Evolutionary conservation across 2,329 filamentous ascomycete genomes (phyloP), one percentile per base, ranked within the genome.

Genomic region (Purpureocillium lavendulum): DNA sequence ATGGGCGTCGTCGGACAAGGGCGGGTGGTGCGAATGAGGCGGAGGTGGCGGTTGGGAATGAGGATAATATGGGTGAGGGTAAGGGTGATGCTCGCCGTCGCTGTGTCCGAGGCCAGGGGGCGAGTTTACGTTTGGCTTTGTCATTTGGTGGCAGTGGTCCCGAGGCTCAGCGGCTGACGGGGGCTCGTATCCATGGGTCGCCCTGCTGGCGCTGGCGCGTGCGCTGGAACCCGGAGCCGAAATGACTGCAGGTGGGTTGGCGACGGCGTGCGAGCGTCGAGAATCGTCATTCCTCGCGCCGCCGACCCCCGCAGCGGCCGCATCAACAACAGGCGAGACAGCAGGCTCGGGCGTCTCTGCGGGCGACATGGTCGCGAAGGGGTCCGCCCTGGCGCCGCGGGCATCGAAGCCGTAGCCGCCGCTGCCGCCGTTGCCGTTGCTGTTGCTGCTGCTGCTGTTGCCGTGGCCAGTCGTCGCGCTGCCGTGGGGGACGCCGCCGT

Each of bases 341-440:
- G 21, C 18, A 16, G 38, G 35, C 17, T 45, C 45, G 10, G 45
- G 45, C 15, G 43, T 45, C 35, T 38, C 33, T 24, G 45, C 43
- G 12, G 43, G 45, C 17, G 45, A 46, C 41, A 43, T 36, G 32
- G 40, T 14, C 31, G 40, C 42, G 31, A 39, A 34, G 39, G 29
- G 38, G 36, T 37, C 31, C 31, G 40, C 30, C 21, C 21, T 10
- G 6, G 21, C 6, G 6, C 10, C 10, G 21, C 21, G 21, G 5
- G 21, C 21, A 30, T 30, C 29, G 29, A 7, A 6, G 29, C 11
- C n/a, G 29, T 12, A 7, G 11, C 29, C 29, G n/a, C 11, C 12
- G 11, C 7, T 6, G 29, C 11, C 6, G n/a, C 29, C 29, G 29
- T 30, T 4, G 12, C 7, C 26, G 8, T 7, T 29, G 8, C 26